A percentile compares a stretch with the other conserved stretches of the same genome.
Conservation (phyloP, 2,329 filamentous ascomycete species). For the Boeremia exigua region DNA sequence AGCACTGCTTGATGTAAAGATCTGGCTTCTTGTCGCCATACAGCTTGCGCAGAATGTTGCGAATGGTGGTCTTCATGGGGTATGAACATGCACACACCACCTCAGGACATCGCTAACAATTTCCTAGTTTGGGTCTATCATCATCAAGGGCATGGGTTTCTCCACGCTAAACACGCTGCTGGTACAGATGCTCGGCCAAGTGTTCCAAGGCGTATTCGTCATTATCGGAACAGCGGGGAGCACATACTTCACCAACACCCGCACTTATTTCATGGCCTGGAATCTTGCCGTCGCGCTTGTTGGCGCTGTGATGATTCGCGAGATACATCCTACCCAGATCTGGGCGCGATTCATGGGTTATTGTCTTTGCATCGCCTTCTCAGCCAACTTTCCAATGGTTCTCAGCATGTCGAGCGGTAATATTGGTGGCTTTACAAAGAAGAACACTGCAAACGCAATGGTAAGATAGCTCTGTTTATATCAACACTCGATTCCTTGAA, state of each 20-base stretch:
- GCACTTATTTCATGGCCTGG: constrained; percentile 24
- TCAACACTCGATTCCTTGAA: not conserved
- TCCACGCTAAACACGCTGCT: constrained; percentile 35
- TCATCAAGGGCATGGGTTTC: constrained; percentile 46
- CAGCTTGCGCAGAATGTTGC: constrained; percentile 43
- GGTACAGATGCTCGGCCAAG: constrained; percentile 23
- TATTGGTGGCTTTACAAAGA: constrained; percentile 36
- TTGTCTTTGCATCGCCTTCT: constrained; percentile 35
- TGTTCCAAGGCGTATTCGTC: constrained; percentile 24
- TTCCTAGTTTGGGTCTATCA: constrained; percentile 28
- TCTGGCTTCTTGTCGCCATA: constrained; percentile 38
- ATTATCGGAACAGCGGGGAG: constrained; percentile 23
- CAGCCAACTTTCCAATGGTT: constrained; percentile 51
- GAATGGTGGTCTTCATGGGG: constrained; percentile 33
- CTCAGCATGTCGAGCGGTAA: constrained; percentile 47
- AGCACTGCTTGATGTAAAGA: constrained; percentile 52
- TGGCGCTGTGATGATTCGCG: constrained; percentile 35
- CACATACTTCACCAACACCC: constrained; percentile 16
- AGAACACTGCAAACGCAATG: constrained; percentile 62
- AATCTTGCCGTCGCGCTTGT: constrained; percentile 25
- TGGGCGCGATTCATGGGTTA: constrained; percentile 35
- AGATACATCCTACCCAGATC: constrained; percentile 15
- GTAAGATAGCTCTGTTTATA: constrained; percentile 4
- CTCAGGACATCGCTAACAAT: not conserved
- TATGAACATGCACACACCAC: constrained; percentile 3